Percentiles rank a stretch among this genome's conserved stretches.
Conservation (phyloP, 495 filamentous ascomycete genomes). For the Xylaria telfairii region DNA sequence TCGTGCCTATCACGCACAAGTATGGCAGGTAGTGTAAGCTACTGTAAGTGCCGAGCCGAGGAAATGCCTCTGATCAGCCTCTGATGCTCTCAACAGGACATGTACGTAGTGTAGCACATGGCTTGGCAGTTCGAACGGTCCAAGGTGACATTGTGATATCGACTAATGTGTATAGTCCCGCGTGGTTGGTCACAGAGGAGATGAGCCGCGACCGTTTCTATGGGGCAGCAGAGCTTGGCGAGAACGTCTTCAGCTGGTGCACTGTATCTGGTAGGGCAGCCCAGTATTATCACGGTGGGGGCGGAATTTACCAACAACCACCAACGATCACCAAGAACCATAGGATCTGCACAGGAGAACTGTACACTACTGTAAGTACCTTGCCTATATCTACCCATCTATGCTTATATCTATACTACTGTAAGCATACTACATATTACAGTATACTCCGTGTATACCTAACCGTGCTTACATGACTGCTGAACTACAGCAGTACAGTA, state of each 20-base stretch:
- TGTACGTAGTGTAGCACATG: not conserved
- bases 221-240: not conserved
- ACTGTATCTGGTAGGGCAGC: not conserved
- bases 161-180: not conserved
- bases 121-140: slow-evolving; percentile 5
- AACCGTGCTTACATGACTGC: too few relatives aligned
- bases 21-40: not conserved
- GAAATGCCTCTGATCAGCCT: not conserved
- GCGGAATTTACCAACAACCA: not conserved
- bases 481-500: too few relatives aligned
- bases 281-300: not conserved
- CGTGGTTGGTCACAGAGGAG: slow-evolving; percentile 3
- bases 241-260: not conserved
- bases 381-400: not conserved
- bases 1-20: not conserved
- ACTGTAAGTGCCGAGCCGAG: not conserved
- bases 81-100: not conserved
- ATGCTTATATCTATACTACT: too few relatives aligned
- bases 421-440: too few relatives aligned
- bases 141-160: not conserved
- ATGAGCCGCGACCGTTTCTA: slow-evolving; percentile 4
- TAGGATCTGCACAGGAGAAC: not conserved
- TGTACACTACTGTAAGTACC: not conserved
- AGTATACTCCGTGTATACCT: too few relatives aligned
- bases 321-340: not conserved